Base-by-base conservation (phyloP, 352 stramenopile genomes). In the Globisporangium solare region DNA sequence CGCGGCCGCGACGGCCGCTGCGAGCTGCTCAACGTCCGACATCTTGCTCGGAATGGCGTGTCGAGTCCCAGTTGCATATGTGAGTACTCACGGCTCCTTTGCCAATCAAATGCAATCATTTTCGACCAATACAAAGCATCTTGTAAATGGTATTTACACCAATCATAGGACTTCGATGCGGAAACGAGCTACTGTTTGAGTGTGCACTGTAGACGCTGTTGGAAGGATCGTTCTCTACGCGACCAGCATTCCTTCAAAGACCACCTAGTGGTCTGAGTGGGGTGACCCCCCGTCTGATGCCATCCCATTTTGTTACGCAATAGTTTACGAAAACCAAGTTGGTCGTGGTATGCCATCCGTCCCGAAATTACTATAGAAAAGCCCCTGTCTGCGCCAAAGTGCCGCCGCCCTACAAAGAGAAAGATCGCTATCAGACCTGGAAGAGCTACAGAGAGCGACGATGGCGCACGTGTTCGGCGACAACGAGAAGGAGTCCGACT, bases 401-500 rank as follows among this genome's bases (percentile, higher is more conserved):
- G 40, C 40, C 17, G 37, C 31, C 22, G 3, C 40, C 32, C 51
- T 50, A 11, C 24, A 42, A 42, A 71, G 63, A 71, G 47, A 76
- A 79, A 83, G 69, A 84, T 80, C 69, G 55, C 56, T 54, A 37
- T 60, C 43, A 22, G 32, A 31, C 10, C 27, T 35, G 27, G 27
- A 54, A 41, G 54, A 57, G 18, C 58, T 47, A 24, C 32, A 40
- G 48, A 58, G 47, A 41, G 42, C 54, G 24, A 69, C 39, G n/a
- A 92, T 92, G 85, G 74, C 82, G 70, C 67, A 90, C 62, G 80
- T 94, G 51, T 92, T 94, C 60, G 85, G 85, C 43, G 85, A 94
- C 68, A 86, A 83, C 49, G 85, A 94, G 65, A 86, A 86, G 63
- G 85, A 94, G 60, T 80, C 89, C 24, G 96, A 99, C 83, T 99